Evolutionary conservation across 805 yeast genomes (phyloP).

Genomic region (Barnettozyma botsteinii): DNA sequence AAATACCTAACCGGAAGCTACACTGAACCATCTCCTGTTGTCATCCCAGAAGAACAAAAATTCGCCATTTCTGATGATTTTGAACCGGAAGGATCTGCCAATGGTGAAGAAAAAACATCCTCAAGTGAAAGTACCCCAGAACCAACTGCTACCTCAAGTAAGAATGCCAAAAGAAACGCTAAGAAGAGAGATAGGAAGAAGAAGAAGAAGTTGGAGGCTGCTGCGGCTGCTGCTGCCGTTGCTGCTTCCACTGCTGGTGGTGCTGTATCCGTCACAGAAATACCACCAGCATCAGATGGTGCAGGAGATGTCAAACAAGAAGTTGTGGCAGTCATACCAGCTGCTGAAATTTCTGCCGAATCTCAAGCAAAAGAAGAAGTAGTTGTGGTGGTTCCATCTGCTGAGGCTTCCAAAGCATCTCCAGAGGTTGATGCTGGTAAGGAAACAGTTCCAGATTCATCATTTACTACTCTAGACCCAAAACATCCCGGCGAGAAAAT

Average conservation of each 20-base stretch:
- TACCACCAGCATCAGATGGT: background rate
- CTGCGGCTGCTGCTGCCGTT: slow-evolving; percentile 4
- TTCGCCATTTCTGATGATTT: too few species aligned
- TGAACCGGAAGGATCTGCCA: background rate
- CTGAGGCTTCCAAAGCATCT: slow-evolving; percentile 1
- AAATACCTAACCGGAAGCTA: too few species aligned
- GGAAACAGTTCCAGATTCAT: background rate
- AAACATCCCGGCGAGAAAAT: slow-evolving; percentile 13
- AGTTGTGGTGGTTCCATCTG: slow-evolving; percentile 9
- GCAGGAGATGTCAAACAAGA: background rate
- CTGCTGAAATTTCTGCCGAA: slow-evolving; percentile 10
- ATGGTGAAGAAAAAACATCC: background rate
- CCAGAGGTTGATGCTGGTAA: background rate
- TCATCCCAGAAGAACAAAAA: too few species aligned
- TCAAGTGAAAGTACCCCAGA: slow-evolving; percentile 6
- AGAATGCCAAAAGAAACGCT: slow-evolving; percentile 6
- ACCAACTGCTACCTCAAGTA: background rate
- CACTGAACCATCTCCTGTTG: too few species aligned
- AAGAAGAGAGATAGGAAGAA: slow-evolving; percentile 5
- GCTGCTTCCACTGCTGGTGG: background rate
- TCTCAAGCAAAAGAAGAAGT: slow-evolving; percentile 21
- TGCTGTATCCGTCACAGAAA: background rate
- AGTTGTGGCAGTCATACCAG: too few species aligned
- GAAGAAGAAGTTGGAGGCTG: slow-evolving; percentile 10
- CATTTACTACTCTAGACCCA: slow-evolving; percentile 20